phyloP scores from a whole-genome alignment of 1,284 basidiomycete genomes.

The Mixia osmundae region DNA sequence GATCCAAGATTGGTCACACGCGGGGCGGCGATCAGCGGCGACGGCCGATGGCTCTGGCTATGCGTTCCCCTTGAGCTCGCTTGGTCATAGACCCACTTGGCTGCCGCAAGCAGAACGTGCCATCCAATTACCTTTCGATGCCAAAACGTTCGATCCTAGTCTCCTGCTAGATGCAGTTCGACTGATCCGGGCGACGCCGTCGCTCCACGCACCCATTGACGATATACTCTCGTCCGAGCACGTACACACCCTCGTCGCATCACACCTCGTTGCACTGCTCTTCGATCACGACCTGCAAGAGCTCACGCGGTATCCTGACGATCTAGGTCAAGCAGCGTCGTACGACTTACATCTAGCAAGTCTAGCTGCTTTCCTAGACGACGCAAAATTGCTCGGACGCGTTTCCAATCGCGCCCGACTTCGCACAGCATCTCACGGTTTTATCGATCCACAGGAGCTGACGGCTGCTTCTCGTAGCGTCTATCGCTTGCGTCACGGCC shows the following conservation, averaged over 20 bases:
- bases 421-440: slow-evolving; percentile 2
- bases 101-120: slow-evolving; percentile 2
- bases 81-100: slow-evolving; percentile 1
- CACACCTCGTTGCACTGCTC: slow-evolving; percentile 15
- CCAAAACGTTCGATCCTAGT: slow-evolving; percentile 14
- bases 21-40: background rate
- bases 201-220: slow-evolving; percentile 2
- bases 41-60: slow-evolving; percentile 12
- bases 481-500: too few species aligned
- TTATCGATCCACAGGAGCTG: too few species aligned
- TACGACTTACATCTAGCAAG: slow-evolving; percentile 18
- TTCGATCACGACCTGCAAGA: slow-evolving; percentile 9
- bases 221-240: slow-evolving; percentile 4
- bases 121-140: slow-evolving; percentile 10
- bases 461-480: too few species aligned
- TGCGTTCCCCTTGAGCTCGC: slow-evolving; percentile 10
- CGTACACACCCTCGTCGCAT: slow-evolving; percentile 10
- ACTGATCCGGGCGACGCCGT: slow-evolving; percentile 10
- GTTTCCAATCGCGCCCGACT: slow-evolving; percentile 4
- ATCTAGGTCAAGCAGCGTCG: slow-evolving; percentile 6
- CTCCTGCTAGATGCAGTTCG: slow-evolving; percentile 17
- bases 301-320: slow-evolving; percentile 5
- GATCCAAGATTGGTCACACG: slow-evolving; percentile 1
- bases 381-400: slow-evolving; percentile 14
- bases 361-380: slow-evolving; percentile 17